Percentiles rank a stretch among this genome's conserved stretches.
Evolutionary conservation across 768 basidiomycete genomes (phyloP).

Genomic region (Arthromyces matolae): DNA sequence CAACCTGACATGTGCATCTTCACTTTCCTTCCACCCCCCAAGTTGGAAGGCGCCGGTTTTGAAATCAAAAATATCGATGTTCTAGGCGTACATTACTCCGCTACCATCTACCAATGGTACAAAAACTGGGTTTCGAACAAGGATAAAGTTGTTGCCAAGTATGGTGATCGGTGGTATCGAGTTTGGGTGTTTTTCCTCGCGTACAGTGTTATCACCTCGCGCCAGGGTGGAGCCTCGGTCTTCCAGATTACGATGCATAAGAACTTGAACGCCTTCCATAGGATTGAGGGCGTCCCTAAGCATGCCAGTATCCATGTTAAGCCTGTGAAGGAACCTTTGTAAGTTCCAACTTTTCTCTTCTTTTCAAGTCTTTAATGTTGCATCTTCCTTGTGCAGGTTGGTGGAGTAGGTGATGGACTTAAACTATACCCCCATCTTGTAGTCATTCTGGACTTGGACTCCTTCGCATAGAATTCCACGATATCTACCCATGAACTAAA

Average conservation of each 20-base stretch:
- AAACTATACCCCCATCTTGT: too few species aligned
- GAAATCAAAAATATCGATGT: constrained; percentile 97
- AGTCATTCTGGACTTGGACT: too few species aligned
- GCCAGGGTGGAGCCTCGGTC: constrained; percentile 86
- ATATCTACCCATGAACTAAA: too few species aligned
- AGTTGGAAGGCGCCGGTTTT: constrained; percentile 89
- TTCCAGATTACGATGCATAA: constrained; percentile 99
- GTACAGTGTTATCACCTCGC: constrained; percentile 72
- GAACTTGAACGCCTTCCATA: constrained; percentile 94
- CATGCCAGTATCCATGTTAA: constrained; percentile 79
- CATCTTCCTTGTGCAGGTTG: too few species aligned
- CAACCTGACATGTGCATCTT: background rate
- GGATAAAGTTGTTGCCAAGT: constrained; percentile 83
- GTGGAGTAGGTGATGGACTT: too few species aligned
- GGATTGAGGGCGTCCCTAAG: constrained; percentile 77
- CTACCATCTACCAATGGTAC: constrained; percentile 90
- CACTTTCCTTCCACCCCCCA: background rate
- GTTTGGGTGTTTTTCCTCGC: constrained; percentile 98
- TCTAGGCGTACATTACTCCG: constrained; percentile 95
- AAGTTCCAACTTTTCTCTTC: too few species aligned
- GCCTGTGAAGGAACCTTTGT: constrained; percentile 36
- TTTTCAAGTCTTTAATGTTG: too few species aligned
- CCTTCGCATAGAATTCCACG: too few species aligned
- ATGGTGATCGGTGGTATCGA: constrained; percentile 92
- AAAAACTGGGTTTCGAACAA: constrained; percentile 95